These are phyloP conservation scores for Silene coronaria DNA, from an alignment of 179 eudicot genomes.

Conservation along the genomic window DNA sequence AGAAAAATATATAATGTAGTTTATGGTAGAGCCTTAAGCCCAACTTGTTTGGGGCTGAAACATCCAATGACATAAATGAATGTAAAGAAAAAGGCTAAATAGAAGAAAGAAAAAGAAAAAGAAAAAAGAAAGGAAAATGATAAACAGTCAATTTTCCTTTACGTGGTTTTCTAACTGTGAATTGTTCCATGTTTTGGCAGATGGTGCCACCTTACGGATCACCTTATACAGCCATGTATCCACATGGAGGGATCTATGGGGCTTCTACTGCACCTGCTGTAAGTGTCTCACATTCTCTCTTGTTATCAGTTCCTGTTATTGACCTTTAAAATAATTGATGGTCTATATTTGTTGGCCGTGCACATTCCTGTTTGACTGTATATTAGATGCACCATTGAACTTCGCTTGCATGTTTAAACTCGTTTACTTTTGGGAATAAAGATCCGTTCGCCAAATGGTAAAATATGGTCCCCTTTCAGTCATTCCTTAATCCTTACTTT, in stretches of 20 bases:
- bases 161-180: background rate
- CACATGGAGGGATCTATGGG: slow-evolving; percentile 82
- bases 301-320: background rate
- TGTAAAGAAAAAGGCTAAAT: background rate
- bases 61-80: background rate
- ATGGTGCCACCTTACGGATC: slow-evolving; percentile 90
- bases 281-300: slow-evolving; percentile 29
- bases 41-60: background rate
- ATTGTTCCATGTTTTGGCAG: slow-evolving; percentile 29
- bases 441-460: background rate
- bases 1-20: too few species aligned
- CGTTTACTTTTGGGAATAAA: background rate
- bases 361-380: background rate
- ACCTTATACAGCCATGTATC: slow-evolving; percentile 84
- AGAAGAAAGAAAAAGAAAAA: too few species aligned
- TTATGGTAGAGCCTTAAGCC: too few species aligned
- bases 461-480: background rate
- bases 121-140: too few species aligned
- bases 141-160: background rate
- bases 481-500: too few species aligned
- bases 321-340: background rate
- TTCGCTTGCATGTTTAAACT: too few species aligned
- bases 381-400: background rate
- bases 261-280: slow-evolving; percentile 74
- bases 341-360: background rate